Percentiles rank a stretch among this genome's conserved stretches.
Conservation (phyloP, 257 asterid species). For the Paraleonurus japonicus region DNA sequence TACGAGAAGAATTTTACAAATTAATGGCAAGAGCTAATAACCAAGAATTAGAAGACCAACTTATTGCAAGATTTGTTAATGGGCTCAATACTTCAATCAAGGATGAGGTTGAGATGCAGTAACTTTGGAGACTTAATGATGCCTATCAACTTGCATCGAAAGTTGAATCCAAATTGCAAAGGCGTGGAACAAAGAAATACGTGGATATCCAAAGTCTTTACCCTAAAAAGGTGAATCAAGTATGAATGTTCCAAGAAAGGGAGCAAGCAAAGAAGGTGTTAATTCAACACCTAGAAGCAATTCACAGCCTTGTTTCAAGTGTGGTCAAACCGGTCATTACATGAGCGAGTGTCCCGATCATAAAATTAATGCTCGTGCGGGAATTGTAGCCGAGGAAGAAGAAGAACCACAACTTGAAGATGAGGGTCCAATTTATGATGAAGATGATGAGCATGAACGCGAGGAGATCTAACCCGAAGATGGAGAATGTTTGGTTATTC, state of each 20-base stretch:
- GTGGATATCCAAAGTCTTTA: no score
- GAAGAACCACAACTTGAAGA: neutral
- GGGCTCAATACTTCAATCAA: neutral
- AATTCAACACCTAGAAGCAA: neutral
- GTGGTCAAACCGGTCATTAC: conserved; percentile 7
- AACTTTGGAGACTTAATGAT: neutral
- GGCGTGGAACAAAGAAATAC: no score
- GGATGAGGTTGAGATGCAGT: neutral
- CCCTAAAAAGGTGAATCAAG: no score
- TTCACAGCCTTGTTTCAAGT: neutral
- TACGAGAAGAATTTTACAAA: no score
- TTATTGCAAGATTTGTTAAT: neutral
- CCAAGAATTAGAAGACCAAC: no score
- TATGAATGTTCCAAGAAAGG: no score
- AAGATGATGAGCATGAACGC: neutral
- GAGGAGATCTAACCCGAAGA: conserved; percentile 1
- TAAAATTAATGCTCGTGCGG: neutral
- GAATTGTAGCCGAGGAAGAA: neutral
- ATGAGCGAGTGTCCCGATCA: neutral
- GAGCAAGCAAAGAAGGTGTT: neutral
- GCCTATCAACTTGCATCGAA: neutral
- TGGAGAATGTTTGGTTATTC: conserved; percentile 6
- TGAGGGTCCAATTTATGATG: neutral
- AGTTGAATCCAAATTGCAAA: no score
- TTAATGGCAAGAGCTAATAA: no score